phyloP scores from a whole-genome alignment of 192 early-diverging fungal species.

The Jimgerdemannia lactiflua region DNA sequence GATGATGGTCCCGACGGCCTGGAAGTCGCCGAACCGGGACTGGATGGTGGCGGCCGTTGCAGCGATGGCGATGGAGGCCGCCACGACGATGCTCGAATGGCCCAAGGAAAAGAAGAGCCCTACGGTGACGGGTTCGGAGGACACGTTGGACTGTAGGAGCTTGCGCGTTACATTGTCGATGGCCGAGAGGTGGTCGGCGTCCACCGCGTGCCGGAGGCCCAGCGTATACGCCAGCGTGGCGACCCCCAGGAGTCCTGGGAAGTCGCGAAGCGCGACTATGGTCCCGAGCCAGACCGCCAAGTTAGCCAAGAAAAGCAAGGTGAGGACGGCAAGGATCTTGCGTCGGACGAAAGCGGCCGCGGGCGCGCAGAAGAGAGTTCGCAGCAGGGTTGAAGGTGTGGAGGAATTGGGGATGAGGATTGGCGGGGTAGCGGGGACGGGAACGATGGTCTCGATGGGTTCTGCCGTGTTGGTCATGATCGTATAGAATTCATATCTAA shows the following conservation, averaged over 20 bases:
- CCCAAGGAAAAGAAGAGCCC: constrained; percentile 66
- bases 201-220: constrained; percentile 56
- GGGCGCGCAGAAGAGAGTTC: constrained; percentile 3
- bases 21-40: constrained; percentile 38
- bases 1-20: constrained; percentile 46
- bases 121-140: constrained; percentile 45
- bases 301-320: constrained; percentile 31
- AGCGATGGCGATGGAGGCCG: constrained; percentile 42
- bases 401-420: no score
- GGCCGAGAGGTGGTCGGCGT: constrained; percentile 67
- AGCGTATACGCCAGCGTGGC: constrained; percentile 46
- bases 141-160: constrained; percentile 38
- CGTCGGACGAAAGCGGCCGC: constrained; percentile 10
- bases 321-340: constrained; percentile 22
- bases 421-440: no score
- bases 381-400: no score
- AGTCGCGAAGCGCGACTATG: constrained; percentile 24
- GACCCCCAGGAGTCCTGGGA: constrained; percentile 40
- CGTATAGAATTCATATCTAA: no score
- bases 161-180: constrained; percentile 74
- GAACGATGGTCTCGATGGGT: no score
- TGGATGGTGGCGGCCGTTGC: constrained; percentile 41
- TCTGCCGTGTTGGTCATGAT: no score
- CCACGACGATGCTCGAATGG: constrained; percentile 68
- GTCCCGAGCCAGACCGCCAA: constrained; percentile 41